These are phyloP conservation scores for Penicillium lividum DNA, from an alignment of 495 filamentous ascomycete species.

Conservation along the genomic window DNA sequence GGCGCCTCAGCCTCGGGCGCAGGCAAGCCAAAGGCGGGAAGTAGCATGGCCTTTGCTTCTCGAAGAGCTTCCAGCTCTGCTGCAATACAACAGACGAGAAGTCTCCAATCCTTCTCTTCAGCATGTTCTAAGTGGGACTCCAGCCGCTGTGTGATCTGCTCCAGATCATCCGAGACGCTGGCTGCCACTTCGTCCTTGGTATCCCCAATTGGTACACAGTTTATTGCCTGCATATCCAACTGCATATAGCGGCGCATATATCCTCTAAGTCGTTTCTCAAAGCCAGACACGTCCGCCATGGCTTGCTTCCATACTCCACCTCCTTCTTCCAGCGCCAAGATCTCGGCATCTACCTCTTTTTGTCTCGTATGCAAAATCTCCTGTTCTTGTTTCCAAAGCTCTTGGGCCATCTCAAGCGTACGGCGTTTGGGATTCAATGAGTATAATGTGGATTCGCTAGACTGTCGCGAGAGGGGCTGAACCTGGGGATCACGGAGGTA, in stretches of 20 bases:
- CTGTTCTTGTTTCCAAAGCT: constrained; percentile 72
- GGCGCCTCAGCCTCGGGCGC: constrained; percentile 14
- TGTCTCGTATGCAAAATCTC: constrained; percentile 57
- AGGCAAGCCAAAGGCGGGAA: constrained; percentile 35
- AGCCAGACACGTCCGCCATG: constrained; percentile 60
- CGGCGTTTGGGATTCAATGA: constrained; percentile 66
- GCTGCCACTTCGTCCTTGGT: constrained; percentile 32
- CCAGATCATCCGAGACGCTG: constrained; percentile 45
- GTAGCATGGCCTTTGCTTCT: constrained; percentile 67
- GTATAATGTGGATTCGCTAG: constrained; percentile 39
- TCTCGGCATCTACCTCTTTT: constrained; percentile 64
- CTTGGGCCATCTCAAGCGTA: constrained; percentile 74
- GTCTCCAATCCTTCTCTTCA: constrained; percentile 71
- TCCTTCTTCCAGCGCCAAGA: constrained; percentile 79
- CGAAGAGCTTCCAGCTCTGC: constrained; percentile 84
- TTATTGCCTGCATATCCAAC: constrained; percentile 22
- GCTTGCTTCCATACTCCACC: constrained; percentile 76
- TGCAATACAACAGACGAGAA: constrained; percentile 84
- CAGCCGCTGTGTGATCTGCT: constrained; percentile 40
- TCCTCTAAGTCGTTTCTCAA: constrained; percentile 63
- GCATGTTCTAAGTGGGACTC: constrained; percentile 41
- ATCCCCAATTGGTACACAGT: constrained; percentile 15
- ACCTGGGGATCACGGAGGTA: constrained; percentile 45
- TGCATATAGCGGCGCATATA: constrained; percentile 52
- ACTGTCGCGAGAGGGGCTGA: constrained; percentile 41